Percentiles rank a stretch among this genome's conserved stretches.
Evolutionary conservation across 805 yeast genomes (phyloP).

Genomic region (Wickerhamiella parazyma): DNA sequence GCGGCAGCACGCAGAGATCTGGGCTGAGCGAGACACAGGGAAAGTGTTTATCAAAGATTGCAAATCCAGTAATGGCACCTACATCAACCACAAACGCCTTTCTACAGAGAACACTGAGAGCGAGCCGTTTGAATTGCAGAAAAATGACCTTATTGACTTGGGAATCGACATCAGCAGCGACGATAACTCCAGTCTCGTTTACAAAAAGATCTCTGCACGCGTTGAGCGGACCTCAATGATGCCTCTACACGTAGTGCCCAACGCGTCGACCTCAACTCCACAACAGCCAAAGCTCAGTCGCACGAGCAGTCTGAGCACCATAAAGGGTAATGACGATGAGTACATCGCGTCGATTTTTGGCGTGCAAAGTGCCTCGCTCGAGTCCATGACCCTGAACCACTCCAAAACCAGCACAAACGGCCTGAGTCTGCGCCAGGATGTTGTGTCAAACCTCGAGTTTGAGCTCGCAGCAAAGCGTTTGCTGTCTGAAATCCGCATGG

Average conservation of each 20-base stretch:
- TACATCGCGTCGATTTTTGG: constrained; percentile 24
- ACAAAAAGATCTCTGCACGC: constrained; percentile 72
- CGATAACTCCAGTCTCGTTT: constrained; percentile 42
- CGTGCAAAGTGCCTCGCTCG: constrained; percentile 23
- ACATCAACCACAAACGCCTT: constrained; percentile 63
- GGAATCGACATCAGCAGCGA: constrained; percentile 67
- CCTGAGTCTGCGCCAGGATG: constrained; percentile 23
- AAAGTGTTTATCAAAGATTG: constrained; percentile 68
- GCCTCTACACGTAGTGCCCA: constrained; percentile 26
- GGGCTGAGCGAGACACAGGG: constrained; percentile 51
- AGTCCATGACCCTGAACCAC: constrained; percentile 25
- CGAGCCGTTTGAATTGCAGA: constrained; percentile 44
- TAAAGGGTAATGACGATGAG: constrained; percentile 4
- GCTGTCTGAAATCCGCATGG: constrained; percentile 24
- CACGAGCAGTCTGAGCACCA: constrained; percentile 6
- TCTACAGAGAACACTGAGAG: constrained; percentile 41
- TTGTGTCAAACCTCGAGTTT: constrained; percentile 21
- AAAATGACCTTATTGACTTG: constrained; percentile 80
- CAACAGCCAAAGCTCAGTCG: constrained; percentile 1
- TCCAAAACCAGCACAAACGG: constrained; percentile 26
- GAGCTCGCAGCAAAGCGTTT: constrained; percentile 26
- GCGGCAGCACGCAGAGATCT: constrained; percentile 86
- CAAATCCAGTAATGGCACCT: constrained; percentile 90
- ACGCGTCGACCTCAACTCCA: background rate
- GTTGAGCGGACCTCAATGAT: constrained; percentile 61